Evolutionary conservation across 2,329 filamentous ascomycete species (phyloP).

Genomic region (Verticillium isaacii): DNA sequence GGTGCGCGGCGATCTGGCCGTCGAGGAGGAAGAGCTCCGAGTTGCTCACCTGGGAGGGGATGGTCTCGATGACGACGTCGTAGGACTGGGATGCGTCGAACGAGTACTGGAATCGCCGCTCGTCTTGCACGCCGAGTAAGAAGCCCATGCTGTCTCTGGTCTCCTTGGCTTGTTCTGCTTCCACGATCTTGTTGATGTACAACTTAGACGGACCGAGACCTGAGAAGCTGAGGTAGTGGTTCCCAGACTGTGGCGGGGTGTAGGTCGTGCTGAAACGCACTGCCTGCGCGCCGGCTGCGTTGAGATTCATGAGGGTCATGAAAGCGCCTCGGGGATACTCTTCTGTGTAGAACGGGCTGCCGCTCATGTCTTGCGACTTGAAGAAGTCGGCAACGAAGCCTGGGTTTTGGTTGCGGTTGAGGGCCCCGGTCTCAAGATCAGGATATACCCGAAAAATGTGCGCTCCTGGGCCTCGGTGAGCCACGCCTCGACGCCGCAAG

Average conservation of each 20-base stretch:
- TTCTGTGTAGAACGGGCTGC: not conserved
- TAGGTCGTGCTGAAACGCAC: slow-evolving; percentile 20
- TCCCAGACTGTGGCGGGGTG: slow-evolving; percentile 11
- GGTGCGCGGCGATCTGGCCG: slow-evolving; percentile 42
- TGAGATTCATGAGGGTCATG: slow-evolving; percentile 13
- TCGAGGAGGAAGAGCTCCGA: slow-evolving; percentile 17
- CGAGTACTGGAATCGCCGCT: slow-evolving; percentile 52
- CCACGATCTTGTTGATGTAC: slow-evolving; percentile 22
- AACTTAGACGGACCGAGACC: slow-evolving; percentile 27
- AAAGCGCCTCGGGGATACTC: slow-evolving; percentile 8
- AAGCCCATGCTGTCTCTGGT: slow-evolving; percentile 17
- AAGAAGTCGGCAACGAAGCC: slow-evolving; percentile 18
- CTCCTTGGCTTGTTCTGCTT: slow-evolving; percentile 23
- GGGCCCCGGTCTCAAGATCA: not conserved
- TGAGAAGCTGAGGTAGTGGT: slow-evolving; percentile 26
- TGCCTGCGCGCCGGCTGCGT: slow-evolving; percentile 4
- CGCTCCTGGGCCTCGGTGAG: slow-evolving; percentile 7
- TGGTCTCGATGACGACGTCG: slow-evolving; percentile 51
- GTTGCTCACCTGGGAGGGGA: not conserved
- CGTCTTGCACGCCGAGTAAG: slow-evolving; percentile 40
- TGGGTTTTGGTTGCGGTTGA: slow-evolving; percentile 16
- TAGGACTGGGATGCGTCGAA: slow-evolving; percentile 56
- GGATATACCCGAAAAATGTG: slow-evolving; percentile 14
- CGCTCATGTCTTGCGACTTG: not conserved
- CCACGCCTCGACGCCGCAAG: slow-evolving; percentile 9